These are phyloP conservation scores for Pseudocercospora macadamiae DNA, from an alignment of 2,329 filamentous ascomycete genomes.

Conservation along the genomic window DNA sequence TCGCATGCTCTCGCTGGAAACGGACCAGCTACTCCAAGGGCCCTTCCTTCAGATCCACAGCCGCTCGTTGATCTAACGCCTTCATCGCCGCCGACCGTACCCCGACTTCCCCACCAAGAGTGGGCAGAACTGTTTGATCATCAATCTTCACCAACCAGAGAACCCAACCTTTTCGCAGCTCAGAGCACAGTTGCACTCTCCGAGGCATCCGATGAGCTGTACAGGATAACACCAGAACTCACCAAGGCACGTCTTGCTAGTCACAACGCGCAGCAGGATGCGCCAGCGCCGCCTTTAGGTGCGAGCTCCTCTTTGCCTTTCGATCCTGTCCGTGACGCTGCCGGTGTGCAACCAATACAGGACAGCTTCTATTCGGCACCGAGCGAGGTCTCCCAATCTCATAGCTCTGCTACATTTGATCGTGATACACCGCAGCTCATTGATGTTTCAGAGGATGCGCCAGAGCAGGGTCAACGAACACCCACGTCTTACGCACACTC, in stretches of 20 bases:
- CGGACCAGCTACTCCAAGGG: slow-evolving; percentile 20
- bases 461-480: slow-evolving; percentile 25
- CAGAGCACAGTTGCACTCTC: slow-evolving; percentile 14
- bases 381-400: slow-evolving; percentile 26
- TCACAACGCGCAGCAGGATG: slow-evolving; percentile 24
- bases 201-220: slow-evolving; percentile 35
- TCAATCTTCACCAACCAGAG: slow-evolving; percentile 15
- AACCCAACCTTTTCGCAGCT: slow-evolving; percentile 14
- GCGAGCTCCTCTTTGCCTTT: slow-evolving; percentile 24
- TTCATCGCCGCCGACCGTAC: slow-evolving; percentile 24
- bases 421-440: slow-evolving; percentile 23
- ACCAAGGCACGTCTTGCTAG: slow-evolving; percentile 37
- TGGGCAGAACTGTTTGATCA: slow-evolving; percentile 30
- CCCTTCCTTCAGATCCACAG: slow-evolving; percentile 15
- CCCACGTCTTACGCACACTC: slow-evolving; percentile 29
- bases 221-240: slow-evolving; percentile 38
- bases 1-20: slow-evolving; percentile 25
- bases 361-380: slow-evolving; percentile 37
- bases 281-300: neutral
- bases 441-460: slow-evolving; percentile 26
- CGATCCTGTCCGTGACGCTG: slow-evolving; percentile 39
- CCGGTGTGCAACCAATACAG: slow-evolving; percentile 18
- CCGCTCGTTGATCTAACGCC: slow-evolving; percentile 34
- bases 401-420: slow-evolving; percentile 21
- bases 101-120: slow-evolving; percentile 13